phyloP scores from a whole-genome alignment of 345 rosid genomes.

The Eucalyptus marginata region DNA sequence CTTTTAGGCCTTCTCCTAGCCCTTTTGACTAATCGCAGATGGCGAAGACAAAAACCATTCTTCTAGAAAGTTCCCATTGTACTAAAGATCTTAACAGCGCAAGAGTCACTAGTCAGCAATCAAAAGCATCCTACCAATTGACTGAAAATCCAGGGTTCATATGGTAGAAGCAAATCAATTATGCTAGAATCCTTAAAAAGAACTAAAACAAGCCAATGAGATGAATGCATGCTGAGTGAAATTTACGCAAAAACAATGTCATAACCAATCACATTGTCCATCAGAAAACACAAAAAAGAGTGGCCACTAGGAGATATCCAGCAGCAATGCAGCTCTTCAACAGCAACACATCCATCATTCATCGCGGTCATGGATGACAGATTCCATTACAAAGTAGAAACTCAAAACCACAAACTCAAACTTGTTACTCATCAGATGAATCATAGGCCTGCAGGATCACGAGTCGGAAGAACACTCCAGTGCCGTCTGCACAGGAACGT shows the following conservation, averaged over 20 bases:
- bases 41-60: background rate
- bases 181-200: background rate
- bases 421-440: background rate
- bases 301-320: background rate
- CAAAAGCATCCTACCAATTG: background rate
- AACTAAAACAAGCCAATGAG: background rate
- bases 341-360: background rate
- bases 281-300: background rate
- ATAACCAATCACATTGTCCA: background rate
- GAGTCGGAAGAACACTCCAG: constrained; percentile 15
- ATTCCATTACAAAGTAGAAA: background rate
- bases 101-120: background rate
- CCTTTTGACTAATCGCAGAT: background rate
- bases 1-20: background rate
- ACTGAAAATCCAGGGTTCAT: background rate
- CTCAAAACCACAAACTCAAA: background rate
- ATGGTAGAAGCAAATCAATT: background rate
- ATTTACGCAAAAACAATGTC: background rate
- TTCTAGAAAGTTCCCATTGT: background rate
- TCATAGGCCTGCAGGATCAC: background rate
- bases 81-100: background rate
- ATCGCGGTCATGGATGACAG: background rate
- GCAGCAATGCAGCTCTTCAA: background rate
- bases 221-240: background rate
- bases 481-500: constrained; percentile 20